Conservation (phyloP, 768 basidiomycete species). For the Suillus spraguei region DNA sequence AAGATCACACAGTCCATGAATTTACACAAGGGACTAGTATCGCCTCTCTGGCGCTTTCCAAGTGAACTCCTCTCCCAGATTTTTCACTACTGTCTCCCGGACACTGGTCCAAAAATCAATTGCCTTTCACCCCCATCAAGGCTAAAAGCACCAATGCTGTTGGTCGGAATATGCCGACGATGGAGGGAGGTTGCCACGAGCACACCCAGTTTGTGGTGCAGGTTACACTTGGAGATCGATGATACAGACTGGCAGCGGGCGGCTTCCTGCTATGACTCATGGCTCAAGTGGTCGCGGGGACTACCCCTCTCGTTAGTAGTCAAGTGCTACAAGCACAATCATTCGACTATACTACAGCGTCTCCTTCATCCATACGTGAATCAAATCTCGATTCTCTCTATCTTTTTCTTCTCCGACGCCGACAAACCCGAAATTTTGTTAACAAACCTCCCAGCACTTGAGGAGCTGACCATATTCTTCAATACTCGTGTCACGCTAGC, state of each 20-base stretch:
- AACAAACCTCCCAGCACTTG: background rate
- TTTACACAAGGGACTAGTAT: no score
- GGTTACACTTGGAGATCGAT: background rate
- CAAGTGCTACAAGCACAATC: background rate
- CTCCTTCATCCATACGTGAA: background rate
- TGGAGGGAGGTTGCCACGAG: background rate
- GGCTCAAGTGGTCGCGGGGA: background rate
- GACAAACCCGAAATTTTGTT: background rate
- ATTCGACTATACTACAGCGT: background rate
- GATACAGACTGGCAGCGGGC: background rate
- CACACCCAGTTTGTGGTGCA: background rate
- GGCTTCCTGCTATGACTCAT: background rate
- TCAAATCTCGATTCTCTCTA: background rate
- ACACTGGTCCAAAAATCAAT: background rate
- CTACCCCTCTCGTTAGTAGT: background rate
- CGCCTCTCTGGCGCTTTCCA: background rate
- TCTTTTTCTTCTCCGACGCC: background rate
- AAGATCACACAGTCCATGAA: background rate
- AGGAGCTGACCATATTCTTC: background rate
- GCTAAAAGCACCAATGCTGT: background rate
- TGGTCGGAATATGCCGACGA: background rate
- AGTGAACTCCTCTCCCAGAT: background rate
- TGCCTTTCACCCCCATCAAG: no score
- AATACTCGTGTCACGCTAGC: background rate
- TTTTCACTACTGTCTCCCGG: background rate